Evolutionary conservation across 2,329 filamentous ascomycete genomes (phyloP).

Genomic region (Ophiostoma sp.): DNA sequence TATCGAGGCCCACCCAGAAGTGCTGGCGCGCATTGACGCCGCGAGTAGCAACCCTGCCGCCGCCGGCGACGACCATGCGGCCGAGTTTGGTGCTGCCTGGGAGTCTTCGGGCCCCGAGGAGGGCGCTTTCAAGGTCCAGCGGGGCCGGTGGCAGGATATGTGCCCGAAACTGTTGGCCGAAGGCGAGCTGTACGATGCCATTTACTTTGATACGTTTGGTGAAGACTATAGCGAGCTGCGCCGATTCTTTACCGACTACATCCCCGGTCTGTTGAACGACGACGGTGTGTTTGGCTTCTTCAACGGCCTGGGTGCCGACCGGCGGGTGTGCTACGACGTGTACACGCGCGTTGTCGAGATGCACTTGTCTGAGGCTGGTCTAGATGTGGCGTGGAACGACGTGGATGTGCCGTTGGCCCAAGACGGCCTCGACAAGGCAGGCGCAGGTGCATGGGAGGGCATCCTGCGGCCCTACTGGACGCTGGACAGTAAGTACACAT

Average conservation of each 20-base stretch:
- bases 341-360: constrained; percentile 91
- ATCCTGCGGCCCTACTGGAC: constrained; percentile 90
- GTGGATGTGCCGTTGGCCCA: constrained; percentile 73
- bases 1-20: constrained; percentile 79
- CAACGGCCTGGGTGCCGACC: constrained; percentile 88
- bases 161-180: constrained; percentile 66
- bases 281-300: constrained; percentile 81
- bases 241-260: constrained; percentile 83
- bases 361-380: constrained; percentile 82
- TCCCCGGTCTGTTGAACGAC: constrained; percentile 74
- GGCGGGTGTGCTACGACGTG: constrained; percentile 92
- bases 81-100: constrained; percentile 55
- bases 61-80: constrained; percentile 44
- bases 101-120: constrained; percentile 55
- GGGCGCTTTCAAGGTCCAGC: constrained; percentile 71
- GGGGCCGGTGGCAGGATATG: constrained; percentile 79
- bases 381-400: constrained; percentile 85
- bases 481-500: constrained; percentile 61
- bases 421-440: constrained; percentile 61
- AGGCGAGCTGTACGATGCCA: constrained; percentile 75
- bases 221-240: constrained; percentile 87
- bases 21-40: constrained; percentile 62
- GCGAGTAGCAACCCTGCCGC: constrained; percentile 43
- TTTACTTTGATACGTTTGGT: constrained; percentile 98
- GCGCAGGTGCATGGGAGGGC: constrained; percentile 80